These are phyloP conservation scores for Penicillium sp. DNA, from an alignment of 2,329 filamentous ascomycete species.

Conservation along the genomic window DNA sequence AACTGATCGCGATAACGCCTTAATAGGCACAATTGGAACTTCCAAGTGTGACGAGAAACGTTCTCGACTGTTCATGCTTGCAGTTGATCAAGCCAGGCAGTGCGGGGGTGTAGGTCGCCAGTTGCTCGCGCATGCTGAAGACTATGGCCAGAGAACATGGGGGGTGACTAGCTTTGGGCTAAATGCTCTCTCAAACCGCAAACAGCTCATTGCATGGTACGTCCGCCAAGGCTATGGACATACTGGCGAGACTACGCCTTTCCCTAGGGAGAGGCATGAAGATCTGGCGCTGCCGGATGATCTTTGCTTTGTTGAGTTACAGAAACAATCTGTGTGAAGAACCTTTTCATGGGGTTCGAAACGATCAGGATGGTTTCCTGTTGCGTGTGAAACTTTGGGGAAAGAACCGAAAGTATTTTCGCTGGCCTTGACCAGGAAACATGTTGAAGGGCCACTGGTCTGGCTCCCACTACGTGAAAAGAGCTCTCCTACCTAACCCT, in stretches of 20 bases:
- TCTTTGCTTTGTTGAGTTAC: slow-evolving; percentile 29
- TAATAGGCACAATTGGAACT: slow-evolving; percentile 24
- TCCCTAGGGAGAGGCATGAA: slow-evolving; percentile 22
- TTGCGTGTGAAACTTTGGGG: no score
- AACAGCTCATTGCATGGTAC: slow-evolving; percentile 33
- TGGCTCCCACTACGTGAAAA: not conserved
- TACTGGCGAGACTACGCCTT: slow-evolving; percentile 24
- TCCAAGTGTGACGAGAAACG: slow-evolving; percentile 13
- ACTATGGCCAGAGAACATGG: slow-evolving; percentile 27
- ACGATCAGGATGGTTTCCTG: no score
- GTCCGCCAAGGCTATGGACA: slow-evolving; percentile 27
- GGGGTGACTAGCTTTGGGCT: slow-evolving; percentile 19
- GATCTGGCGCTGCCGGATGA: slow-evolving; percentile 21
- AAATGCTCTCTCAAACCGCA: slow-evolving; percentile 32
- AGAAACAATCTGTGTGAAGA: slow-evolving; percentile 7
- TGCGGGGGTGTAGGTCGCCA: slow-evolving; percentile 25
- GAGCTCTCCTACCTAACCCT: not conserved
- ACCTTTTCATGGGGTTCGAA: no score
- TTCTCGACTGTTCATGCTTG: slow-evolving; percentile 27
- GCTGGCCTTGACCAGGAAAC: no score
- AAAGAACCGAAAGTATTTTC: no score
- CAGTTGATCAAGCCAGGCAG: slow-evolving; percentile 24
- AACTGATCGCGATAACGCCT: slow-evolving; percentile 2
- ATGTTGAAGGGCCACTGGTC: no score
- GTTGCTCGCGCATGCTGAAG: slow-evolving; percentile 31